Conservation (phyloP, 2,329 filamentous ascomycete species). For the Cercospora canescens region DNA sequence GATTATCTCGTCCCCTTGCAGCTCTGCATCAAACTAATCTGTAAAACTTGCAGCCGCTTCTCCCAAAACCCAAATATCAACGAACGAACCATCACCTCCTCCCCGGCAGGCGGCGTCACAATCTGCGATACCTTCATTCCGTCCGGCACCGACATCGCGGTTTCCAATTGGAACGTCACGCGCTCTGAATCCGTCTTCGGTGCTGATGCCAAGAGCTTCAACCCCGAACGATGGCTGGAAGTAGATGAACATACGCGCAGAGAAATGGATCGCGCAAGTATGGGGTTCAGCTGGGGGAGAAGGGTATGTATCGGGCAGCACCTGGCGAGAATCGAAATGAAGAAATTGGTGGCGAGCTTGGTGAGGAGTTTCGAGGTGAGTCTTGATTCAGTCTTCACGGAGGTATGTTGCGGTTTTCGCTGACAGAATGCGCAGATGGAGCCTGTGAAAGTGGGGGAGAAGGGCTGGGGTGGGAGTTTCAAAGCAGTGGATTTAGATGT, state of each 20-base stretch:
- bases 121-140: conserved; percentile 41
- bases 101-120: background rate
- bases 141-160: conserved; percentile 38
- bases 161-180: conserved; percentile 42
- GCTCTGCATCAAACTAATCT: background rate
- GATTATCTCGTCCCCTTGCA: background rate
- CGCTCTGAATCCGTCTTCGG: conserved; percentile 39
- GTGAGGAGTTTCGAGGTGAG: conserved; percentile 13
- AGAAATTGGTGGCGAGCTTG: conserved; percentile 22
- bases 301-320: conserved; percentile 48
- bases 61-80: conserved; percentile 7
- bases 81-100: conserved; percentile 11
- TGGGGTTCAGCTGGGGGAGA: conserved; percentile 48
- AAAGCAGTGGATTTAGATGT: background rate
- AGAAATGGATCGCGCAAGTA: conserved; percentile 46
- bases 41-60: background rate
- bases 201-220: conserved; percentile 42
- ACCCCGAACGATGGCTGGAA: conserved; percentile 52
- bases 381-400: background rate
- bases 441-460: conserved; percentile 2
- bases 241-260: conserved; percentile 29
- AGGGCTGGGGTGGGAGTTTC: background rate
- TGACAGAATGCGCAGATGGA: background rate
- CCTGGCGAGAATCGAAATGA: conserved; percentile 41
- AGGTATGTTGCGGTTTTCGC: background rate